Evolutionary conservation across 306 rosid genomes (phyloP), one percentile per base, ranked within the genome.

Genomic region (Dalbergia cultrata): DNA sequence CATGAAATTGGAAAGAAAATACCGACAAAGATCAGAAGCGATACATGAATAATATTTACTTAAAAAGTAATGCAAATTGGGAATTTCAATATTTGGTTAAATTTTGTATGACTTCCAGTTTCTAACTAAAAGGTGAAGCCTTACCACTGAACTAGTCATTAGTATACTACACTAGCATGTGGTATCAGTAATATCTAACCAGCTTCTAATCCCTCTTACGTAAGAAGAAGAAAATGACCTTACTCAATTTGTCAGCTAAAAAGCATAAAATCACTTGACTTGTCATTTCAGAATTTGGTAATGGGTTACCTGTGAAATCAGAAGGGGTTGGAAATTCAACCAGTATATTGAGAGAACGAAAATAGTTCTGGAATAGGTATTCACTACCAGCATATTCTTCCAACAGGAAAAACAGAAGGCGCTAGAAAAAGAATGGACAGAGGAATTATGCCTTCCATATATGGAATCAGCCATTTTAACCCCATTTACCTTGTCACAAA

Each of bases 301-400:
- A 68, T 57, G 57, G 13, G 10, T 41, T 65, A 35, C 8, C 12
- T 31, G 13, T 56, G 76, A 70, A 44, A 54, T 73, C 78, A 39
- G 39, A 57, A 13, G 39, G 67, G 67, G 13, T 54, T 21, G 45
- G 41, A 39, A 41, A 13, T 50, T 50, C 17, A 50, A 50, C 57
- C 18, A 50, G 17, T 16, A 49, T 49, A 14, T 34, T 17, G 73
- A 22, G 17, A 7, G 57, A 66, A 53, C 6, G 54, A 9, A 71
- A 70, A 41, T 64, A 64, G 37, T 53, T 64, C 9, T 53, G 26
- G 80, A 66, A 56, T 26, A 67, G 37, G 75, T 31, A 81, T 81
- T 64, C 13, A 44, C 84, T 67, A 17, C 45, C 47, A 66, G 85
- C 80, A 74, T 81, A 74, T 81, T 74, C 85, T 74, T 74, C 47